phyloP scores from a whole-genome alignment of 352 stramenopile species.

The Hyphochytrium catenoides region DNA sequence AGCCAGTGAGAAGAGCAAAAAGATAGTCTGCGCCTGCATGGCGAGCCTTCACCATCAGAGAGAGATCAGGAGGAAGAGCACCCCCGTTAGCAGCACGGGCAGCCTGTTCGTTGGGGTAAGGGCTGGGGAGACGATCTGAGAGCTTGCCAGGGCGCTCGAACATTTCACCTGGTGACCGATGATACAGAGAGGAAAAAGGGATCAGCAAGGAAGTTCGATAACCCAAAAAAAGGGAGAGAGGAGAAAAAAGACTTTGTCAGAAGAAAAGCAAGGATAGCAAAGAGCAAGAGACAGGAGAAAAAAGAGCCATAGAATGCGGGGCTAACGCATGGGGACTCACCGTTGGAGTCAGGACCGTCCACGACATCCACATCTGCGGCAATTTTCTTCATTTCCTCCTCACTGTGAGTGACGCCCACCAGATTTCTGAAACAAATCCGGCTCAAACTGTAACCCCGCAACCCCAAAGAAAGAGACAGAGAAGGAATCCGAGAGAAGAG shows the following conservation, averaged over 20 bases:
- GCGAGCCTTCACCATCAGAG: constrained; percentile 90
- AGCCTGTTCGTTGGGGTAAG: constrained; percentile 94
- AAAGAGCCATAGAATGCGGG: too few species aligned
- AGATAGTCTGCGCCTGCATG: constrained; percentile 88
- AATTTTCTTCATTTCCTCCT: constrained; percentile 68
- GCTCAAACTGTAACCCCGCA: constrained; percentile 31
- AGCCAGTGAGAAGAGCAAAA: constrained; percentile 89
- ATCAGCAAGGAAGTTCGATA: too few species aligned
- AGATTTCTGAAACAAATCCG: constrained; percentile 94
- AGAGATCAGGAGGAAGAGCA: constrained; percentile 90
- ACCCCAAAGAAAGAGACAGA: not conserved
- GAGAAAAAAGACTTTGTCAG: too few species aligned
- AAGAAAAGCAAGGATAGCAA: too few species aligned
- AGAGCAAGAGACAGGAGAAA: too few species aligned
- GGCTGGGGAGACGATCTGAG: constrained; percentile 78
- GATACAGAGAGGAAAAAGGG: too few species aligned
- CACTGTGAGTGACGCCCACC: constrained; percentile 85
- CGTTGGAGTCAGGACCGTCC: constrained; percentile 90
- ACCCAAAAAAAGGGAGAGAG: too few species aligned
- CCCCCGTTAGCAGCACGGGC: constrained; percentile 89
- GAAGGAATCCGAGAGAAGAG: constrained; percentile 1
- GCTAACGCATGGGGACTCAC: too few species aligned
- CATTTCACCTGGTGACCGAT: too few species aligned
- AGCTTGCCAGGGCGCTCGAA: constrained; percentile 95
- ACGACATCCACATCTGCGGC: constrained; percentile 83